Evolutionary conservation across 2,329 filamentous ascomycete species (phyloP).

Genomic region (Ambrosiella beaveri): DNA sequence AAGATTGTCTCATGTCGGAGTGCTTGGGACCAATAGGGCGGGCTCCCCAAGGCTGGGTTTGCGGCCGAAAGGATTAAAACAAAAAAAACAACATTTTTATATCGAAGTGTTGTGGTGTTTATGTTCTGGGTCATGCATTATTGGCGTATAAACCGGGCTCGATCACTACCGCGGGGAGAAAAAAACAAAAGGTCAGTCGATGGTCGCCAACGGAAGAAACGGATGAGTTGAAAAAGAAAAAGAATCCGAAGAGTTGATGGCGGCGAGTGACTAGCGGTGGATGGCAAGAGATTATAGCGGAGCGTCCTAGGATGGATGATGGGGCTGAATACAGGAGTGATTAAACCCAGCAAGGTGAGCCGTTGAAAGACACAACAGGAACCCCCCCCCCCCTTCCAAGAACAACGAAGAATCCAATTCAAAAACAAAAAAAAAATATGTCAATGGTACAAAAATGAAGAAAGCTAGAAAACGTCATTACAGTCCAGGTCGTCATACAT

Average conservation of each 20-base stretch:
- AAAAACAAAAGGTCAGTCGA: constrained; percentile 6
- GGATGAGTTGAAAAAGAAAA: not conserved
- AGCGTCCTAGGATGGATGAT: not conserved
- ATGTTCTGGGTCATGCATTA: not conserved
- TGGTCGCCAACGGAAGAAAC: not conserved
- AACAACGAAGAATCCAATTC: not conserved
- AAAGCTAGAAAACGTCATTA: not conserved
- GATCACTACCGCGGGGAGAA: constrained; percentile 1
- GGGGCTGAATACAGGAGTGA: not conserved
- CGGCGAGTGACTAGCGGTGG: not conserved
- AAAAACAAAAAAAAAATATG: not conserved
- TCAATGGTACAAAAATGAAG: not conserved
- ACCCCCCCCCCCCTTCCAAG: no score
- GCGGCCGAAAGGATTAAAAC: not conserved
- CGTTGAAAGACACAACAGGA: not conserved
- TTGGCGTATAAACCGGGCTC: not conserved
- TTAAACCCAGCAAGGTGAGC: not conserved
- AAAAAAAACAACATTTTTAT: not conserved
- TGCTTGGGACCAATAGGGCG: no score
- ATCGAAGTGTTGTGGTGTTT: not conserved
- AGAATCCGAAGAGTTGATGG: constrained; percentile 2
- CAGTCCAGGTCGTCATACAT: constrained; percentile 8
- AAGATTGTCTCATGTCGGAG: no score
- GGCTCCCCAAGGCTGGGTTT: no score
- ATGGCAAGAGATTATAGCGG: not conserved